Conservation (phyloP, 2,329 filamentous ascomycete species). For the Zarea fungicola region DNA sequence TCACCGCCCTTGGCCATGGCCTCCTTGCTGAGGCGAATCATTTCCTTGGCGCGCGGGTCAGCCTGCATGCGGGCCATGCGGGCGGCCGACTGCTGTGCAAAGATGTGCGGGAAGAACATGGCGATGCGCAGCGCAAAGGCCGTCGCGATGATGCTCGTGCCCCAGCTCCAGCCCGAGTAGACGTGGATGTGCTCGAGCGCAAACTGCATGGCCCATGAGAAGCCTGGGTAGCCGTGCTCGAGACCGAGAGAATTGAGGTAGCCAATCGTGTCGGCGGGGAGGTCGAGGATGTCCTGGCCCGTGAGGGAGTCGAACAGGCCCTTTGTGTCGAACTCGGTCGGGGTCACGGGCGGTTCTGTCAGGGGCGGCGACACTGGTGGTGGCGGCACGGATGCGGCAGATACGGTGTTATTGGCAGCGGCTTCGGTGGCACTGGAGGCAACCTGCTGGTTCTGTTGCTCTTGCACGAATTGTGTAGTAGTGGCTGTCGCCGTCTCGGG, state of each 20-base stretch:
- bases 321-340: constrained; percentile 14
- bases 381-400: too few species aligned
- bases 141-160: constrained; percentile 63
- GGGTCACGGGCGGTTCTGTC: constrained; percentile 17
- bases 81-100: constrained; percentile 37
- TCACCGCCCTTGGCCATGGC: constrained; percentile 19
- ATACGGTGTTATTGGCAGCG: constrained; percentile 8
- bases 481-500: constrained; percentile 12
- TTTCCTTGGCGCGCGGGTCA: constrained; percentile 48
- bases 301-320: constrained; percentile 30
- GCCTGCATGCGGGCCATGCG: constrained; percentile 53
- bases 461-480: too few species aligned
- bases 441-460: constrained; percentile 1
- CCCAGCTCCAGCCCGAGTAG: constrained; percentile 73
- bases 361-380: constrained; percentile 19
- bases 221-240: constrained; percentile 74
- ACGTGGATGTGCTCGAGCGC: constrained; percentile 79
- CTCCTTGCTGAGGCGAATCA: constrained; percentile 46
- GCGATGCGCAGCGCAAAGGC: constrained; percentile 59
- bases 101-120: constrained; percentile 57
- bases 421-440: constrained; percentile 13
- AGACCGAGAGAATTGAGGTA: constrained; percentile 79
- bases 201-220: constrained; percentile 69
- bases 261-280: constrained; percentile 67
- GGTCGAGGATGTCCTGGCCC: constrained; percentile 45